Percentiles rank a stretch among this genome's conserved stretches.
Conservation (phyloP, 176 grass and related monocot species). For the Secale cereale region DNA sequence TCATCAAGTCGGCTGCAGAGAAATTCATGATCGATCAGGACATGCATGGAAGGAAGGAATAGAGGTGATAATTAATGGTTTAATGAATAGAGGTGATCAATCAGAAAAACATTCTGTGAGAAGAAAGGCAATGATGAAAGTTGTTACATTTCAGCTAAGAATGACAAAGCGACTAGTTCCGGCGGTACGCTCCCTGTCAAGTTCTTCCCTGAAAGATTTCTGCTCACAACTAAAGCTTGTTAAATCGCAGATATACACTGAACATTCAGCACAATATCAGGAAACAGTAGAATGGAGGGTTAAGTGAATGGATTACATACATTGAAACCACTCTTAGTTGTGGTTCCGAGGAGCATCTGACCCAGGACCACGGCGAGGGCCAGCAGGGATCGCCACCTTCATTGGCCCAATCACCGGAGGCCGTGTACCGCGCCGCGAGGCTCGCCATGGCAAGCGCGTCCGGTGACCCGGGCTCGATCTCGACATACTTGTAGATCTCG, state of each 20-base stretch:
- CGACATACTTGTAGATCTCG: slow-evolving; percentile 80
- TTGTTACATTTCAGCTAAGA: slow-evolving; percentile 73
- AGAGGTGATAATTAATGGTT: not conserved
- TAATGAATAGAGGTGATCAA: not conserved
- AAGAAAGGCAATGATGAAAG: not conserved
- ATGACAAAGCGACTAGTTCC: slow-evolving; percentile 51
- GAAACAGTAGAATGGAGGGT: not conserved
- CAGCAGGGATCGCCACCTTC: slow-evolving; percentile 86
- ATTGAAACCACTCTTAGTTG: slow-evolving; percentile 64
- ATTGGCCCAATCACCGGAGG: slow-evolving; percentile 42
- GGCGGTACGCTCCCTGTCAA: slow-evolving; percentile 62
- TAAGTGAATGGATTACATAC: slow-evolving; percentile 7
- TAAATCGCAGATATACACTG: not conserved
- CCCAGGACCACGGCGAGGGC: slow-evolving; percentile 77
- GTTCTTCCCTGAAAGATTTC: slow-evolving; percentile 76
- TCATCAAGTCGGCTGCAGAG: slow-evolving; percentile 59
- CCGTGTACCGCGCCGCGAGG: slow-evolving; percentile 45
- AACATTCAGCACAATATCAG: not conserved
- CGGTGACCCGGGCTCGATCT: slow-evolving; percentile 49
- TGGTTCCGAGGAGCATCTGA: slow-evolving; percentile 51
- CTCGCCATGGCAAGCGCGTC: slow-evolving; percentile 54
- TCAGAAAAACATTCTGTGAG: not conserved
- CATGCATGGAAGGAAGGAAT: not conserved
- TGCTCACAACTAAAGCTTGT: slow-evolving; percentile 23
- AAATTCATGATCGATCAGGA: not conserved